Conservation (phyloP, 257 asterid genomes). For the Nicotiana attenuata region DNA sequence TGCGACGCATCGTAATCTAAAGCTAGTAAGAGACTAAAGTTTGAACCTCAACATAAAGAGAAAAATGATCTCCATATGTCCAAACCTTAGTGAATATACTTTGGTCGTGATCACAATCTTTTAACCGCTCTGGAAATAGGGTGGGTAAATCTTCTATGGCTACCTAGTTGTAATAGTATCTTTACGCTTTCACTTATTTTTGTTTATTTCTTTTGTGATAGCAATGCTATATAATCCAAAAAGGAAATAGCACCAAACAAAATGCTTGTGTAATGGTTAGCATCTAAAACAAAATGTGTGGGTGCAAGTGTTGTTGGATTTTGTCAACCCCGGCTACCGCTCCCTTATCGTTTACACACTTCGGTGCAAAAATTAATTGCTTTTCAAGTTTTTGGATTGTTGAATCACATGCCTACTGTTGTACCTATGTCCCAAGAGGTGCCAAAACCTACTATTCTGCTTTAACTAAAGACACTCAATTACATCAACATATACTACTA, state of each 20-base stretch:
- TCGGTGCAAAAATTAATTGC: background rate
- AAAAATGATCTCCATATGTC: too few species aligned
- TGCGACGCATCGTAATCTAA: too few species aligned
- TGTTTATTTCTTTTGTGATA: too few species aligned
- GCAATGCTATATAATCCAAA: background rate
- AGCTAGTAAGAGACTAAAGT: too few species aligned
- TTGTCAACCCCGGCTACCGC: background rate
- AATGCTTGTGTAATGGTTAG: background rate
- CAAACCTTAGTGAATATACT: too few species aligned
- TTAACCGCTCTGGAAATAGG: too few species aligned
- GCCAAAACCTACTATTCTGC: background rate
- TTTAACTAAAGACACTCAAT: background rate
- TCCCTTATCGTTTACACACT: background rate
- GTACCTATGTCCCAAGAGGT: conserved; percentile 14
- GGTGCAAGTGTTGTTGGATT: background rate
- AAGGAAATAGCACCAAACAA: background rate
- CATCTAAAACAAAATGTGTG: background rate
- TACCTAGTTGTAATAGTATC: too few species aligned
- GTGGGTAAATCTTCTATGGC: too few species aligned
- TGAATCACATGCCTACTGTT: conserved; percentile 30
- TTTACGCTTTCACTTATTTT: too few species aligned
- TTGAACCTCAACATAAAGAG: too few species aligned
- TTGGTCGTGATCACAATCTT: too few species aligned
- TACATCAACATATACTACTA: too few species aligned
- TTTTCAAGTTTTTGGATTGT: background rate